phyloP scores from a whole-genome alignment of 1,139 yeast species.

The Yarrowia galli region DNA sequence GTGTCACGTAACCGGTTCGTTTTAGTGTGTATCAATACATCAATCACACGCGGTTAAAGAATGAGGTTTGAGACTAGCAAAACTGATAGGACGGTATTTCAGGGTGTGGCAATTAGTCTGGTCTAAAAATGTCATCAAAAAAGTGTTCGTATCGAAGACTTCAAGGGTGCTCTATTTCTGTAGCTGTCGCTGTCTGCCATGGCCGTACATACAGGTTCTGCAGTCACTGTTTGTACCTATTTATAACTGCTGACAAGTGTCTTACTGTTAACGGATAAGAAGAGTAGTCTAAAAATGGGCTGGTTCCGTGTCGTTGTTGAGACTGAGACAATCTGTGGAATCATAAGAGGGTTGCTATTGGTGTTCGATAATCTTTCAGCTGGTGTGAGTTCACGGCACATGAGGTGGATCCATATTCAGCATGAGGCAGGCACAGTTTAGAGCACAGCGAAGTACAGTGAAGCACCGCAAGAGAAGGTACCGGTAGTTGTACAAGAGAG shows the following conservation, averaged over 20 bases:
- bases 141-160: background rate
- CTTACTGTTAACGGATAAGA: background rate
- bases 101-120: background rate
- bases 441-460: no score
- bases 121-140: background rate
- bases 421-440: no score
- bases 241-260: background rate
- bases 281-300: background rate
- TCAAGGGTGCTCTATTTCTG: background rate
- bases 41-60: background rate
- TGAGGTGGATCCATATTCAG: no score
- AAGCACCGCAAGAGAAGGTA: no score
- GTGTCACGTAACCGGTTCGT: conserved; percentile 1
- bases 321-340: background rate
- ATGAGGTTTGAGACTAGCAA: background rate
- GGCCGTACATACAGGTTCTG: background rate
- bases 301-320: background rate
- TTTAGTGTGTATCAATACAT: background rate
- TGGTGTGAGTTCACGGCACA: no score
- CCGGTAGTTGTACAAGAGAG: no score
- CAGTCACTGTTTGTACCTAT: background rate
- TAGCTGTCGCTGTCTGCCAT: background rate
- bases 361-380: no score
- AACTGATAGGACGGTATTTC: background rate
- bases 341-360: no score